Conservation (phyloP, 2,329 filamentous ascomycete genomes). For the Apiospora koreana region DNA sequence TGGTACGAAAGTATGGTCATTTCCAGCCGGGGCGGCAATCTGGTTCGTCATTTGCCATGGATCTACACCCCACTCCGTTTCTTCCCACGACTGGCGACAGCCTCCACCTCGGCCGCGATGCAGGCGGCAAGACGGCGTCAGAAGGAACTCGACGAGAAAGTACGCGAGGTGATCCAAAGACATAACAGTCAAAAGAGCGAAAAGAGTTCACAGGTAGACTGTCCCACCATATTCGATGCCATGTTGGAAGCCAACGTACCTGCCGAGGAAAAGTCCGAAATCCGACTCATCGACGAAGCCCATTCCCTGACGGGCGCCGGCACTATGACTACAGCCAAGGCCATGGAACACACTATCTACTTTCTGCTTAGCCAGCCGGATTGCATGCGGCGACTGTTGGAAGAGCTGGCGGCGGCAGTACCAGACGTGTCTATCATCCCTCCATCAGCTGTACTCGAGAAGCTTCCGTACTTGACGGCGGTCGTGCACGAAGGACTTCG, state of each 20-base stretch:
- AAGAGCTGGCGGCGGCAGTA: slow-evolving; percentile 13
- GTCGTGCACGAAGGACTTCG: slow-evolving; percentile 37
- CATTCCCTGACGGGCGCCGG: slow-evolving; percentile 19
- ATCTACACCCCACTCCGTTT: slow-evolving; percentile 19
- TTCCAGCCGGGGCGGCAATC: slow-evolving; percentile 17
- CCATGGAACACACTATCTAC: slow-evolving; percentile 17
- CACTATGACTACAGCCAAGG: slow-evolving; percentile 19
- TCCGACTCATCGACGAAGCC: slow-evolving; percentile 17
- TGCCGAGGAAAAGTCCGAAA: slow-evolving; percentile 19
- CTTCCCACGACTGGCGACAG: slow-evolving; percentile 14
- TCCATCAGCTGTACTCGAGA: slow-evolving; percentile 22
- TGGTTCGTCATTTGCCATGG: slow-evolving; percentile 21
- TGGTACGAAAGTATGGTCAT: slow-evolving; percentile 17
- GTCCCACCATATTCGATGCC: slow-evolving; percentile 26
- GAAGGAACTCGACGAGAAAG: slow-evolving; percentile 14
- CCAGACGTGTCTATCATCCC: slow-evolving; percentile 12
- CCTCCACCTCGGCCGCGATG: not conserved
- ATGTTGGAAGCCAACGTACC: slow-evolving; percentile 20
- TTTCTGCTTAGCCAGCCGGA: slow-evolving; percentile 19
- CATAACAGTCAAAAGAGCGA: slow-evolving; percentile 17
- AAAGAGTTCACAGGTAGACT: not conserved
- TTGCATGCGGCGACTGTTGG: slow-evolving; percentile 11
- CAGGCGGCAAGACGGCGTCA: not conserved
- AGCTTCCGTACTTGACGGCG: slow-evolving; percentile 34
- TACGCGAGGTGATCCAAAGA: slow-evolving; percentile 19